phyloP scores from a whole-genome alignment of 495 filamentous ascomycete genomes.

The Penicillium macrosclerotiorum region DNA sequence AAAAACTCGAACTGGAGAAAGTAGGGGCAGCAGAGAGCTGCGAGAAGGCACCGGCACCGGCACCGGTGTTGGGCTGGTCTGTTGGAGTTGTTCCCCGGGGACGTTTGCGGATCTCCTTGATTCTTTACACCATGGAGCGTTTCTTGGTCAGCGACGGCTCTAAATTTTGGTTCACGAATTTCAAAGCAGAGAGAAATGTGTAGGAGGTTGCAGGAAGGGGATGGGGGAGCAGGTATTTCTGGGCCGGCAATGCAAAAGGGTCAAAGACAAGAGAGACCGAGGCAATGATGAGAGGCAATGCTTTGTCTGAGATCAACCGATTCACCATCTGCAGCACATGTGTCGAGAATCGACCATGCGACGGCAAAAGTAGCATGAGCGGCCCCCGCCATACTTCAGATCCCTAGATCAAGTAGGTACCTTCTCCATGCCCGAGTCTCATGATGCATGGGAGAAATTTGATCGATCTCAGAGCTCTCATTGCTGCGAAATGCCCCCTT shows the following conservation, averaged over 20 bases:
- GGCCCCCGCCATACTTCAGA: too few relatives aligned
- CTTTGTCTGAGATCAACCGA: too few relatives aligned
- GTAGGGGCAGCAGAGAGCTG: constrained; percentile 26
- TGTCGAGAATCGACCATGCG: neutral
- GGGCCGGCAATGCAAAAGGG: neutral
- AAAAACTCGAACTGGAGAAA: constrained; percentile 29
- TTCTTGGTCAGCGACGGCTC: neutral
- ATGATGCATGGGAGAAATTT: too few relatives aligned
- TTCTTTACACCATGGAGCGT: constrained; percentile 20
- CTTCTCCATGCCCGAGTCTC: too few relatives aligned
- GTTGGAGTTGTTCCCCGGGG: constrained; percentile 23
- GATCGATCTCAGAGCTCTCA: too few relatives aligned
- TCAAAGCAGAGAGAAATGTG: neutral
- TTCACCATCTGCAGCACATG: too few relatives aligned
- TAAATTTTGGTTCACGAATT: neutral
- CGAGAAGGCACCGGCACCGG: constrained; percentile 20
- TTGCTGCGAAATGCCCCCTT: too few relatives aligned
- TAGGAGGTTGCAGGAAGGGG: neutral
- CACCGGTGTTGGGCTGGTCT: too few relatives aligned
- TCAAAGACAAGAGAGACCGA: constrained; percentile 6
- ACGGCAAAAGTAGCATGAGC: too few relatives aligned
- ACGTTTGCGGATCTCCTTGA: constrained; percentile 35
- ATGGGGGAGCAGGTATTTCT: neutral
- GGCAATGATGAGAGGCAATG: too few relatives aligned
- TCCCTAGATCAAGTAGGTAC: too few relatives aligned